Base-by-base conservation (phyloP, 2,329 filamentous ascomycete species). In the Leptographium procerum region DNA sequence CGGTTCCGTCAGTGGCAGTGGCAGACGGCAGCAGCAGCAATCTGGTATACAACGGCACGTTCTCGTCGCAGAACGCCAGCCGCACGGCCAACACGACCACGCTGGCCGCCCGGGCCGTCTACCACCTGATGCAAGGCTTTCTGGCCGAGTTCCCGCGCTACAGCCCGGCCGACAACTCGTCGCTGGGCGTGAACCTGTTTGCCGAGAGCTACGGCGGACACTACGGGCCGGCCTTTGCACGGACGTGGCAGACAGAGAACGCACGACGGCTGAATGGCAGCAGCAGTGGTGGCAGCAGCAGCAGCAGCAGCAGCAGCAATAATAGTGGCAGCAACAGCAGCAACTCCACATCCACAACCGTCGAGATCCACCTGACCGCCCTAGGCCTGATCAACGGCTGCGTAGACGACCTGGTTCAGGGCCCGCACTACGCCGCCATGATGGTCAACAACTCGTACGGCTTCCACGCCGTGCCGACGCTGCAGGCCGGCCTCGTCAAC, bases 341-440 rank as follows among this genome's bases (percentile, higher is more conserved):
- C 1, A 59, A 81, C 1, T 68, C 77, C 10, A 69, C 66, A 22
- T 78, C 82, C 33, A 26, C 56, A 19, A 58, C 58, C 14, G 54
- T 61, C 19, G 55, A 61, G 33, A 80, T 88, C 54, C 77, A 80
- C 57, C 73, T 90, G 10, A 73, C 73, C 16, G 81, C 85, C 0
- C 70, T 90, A 0, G 86, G 86, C 26, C 86, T 91, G 59, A 74
- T 89, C 59, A 88, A 90, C 67, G 87, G 86, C 14, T 82, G 85
- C 62, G 73, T 90, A 40, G 88, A 91, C 65, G 76, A 80, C 63
- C 68, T 83, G 33, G 75, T 83, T 1, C 84, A 89, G 69, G 73
- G 74, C 4, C 78, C 80, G 3, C 80, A 71, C 64, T 83, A 81
- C 62, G 77, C 82, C 1, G 66, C 69, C 9, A 85, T 85, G 67